Percentiles rank a stretch among this genome's conserved stretches.
These are phyloP conservation scores for Murraya paniculata DNA, from an alignment of 345 rosid genomes.

Conservation along the genomic window DNA sequence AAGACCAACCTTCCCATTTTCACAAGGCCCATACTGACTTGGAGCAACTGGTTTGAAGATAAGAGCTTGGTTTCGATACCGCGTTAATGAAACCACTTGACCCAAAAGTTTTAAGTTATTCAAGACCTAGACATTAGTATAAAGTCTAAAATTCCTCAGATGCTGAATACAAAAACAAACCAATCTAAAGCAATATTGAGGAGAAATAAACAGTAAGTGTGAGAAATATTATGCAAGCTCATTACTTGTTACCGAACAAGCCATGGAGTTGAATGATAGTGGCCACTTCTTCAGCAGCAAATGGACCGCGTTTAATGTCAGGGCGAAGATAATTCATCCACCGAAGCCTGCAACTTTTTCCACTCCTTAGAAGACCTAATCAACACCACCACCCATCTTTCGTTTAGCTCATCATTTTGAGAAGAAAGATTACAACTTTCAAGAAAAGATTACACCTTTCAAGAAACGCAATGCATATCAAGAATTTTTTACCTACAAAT, in stretches of 20 bases:
- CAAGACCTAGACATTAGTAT: no score
- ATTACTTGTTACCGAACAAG: conserved; percentile 41
- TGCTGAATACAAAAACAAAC: no score
- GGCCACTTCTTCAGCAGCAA: conserved; percentile 34
- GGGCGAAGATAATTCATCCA: conserved; percentile 49
- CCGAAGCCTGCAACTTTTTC: conserved; percentile 46
- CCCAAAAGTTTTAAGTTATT: no score
- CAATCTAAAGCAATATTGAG: neutral
- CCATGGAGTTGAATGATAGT: conserved; percentile 27
- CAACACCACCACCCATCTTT: neutral
- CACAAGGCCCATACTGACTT: no score
- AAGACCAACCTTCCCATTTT: no score
- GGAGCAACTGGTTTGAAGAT: no score
- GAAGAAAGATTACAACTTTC: neutral
- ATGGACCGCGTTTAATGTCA: conserved; percentile 35
- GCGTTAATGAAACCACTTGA: no score
- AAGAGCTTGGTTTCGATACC: no score
- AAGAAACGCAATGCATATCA: neutral
- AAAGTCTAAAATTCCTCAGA: no score
- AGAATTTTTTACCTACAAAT: neutral
- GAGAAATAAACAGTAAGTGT: neutral
- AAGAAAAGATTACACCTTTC: neutral
- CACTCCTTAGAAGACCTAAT: conserved; percentile 35
- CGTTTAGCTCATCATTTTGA: no score
- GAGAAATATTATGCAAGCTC: neutral